Conservation (phyloP, 2,329 filamentous ascomycete genomes). For the Colletotrichum lindemuthianum region DNA sequence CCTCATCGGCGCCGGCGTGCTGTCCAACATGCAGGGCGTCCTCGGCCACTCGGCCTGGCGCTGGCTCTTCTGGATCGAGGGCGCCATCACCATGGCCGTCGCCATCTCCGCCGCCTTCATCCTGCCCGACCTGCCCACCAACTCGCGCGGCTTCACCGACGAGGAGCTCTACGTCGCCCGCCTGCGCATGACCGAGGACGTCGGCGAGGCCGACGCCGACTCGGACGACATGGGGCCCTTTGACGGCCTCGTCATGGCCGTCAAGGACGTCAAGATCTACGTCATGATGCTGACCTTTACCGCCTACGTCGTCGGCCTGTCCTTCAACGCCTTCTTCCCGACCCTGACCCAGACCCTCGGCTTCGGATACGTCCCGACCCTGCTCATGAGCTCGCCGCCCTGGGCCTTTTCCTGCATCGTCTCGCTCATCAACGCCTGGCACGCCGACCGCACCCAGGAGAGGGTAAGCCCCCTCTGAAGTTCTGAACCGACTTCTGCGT, state of each 20-base stretch:
- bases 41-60: constrained; percentile 66
- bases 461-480: constrained; percentile 43
- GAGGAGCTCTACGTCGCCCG: constrained; percentile 67
- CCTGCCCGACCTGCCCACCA: constrained; percentile 65
- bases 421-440: constrained; percentile 65
- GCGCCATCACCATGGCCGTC: constrained; percentile 60
- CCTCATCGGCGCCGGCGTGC: constrained; percentile 66
- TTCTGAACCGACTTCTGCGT: too few relatives aligned
- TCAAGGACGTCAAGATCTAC: constrained; percentile 71
- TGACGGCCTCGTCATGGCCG: constrained; percentile 65
- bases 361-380: constrained; percentile 61
- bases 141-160: constrained; percentile 66
- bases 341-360: constrained; percentile 63
- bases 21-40: constrained; percentile 66
- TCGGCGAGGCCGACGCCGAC: constrained; percentile 65
- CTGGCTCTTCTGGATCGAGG: constrained; percentile 71
- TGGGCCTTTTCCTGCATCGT: constrained; percentile 69
- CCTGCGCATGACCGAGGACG: constrained; percentile 66
- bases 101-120: constrained; percentile 59
- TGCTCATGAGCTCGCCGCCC: constrained; percentile 66
- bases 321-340: constrained; percentile 69
- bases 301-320: constrained; percentile 67
- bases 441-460: constrained; percentile 65
- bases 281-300: constrained; percentile 71
- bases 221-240: constrained; percentile 59